Evolutionary conservation across 257 asterid genomes (phyloP).

Genomic region (Jacaranda mimosifolia): DNA sequence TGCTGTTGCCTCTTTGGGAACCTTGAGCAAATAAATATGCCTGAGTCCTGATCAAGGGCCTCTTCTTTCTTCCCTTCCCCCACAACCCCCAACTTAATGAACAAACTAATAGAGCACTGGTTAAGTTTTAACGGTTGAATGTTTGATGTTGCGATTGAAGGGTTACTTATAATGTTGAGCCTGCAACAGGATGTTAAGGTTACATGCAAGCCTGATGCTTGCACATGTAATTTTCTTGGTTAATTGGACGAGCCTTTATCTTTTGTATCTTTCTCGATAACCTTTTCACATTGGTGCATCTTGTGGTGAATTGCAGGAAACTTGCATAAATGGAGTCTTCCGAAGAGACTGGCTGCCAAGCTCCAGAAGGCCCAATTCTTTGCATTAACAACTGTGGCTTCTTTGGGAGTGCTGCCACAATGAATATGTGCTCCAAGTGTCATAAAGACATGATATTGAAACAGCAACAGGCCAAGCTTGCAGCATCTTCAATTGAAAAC

Average conservation of each 20-base stretch:
- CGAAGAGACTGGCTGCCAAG: constrained; percentile 64
- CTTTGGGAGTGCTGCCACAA: constrained; percentile 67
- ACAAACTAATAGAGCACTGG: not conserved
- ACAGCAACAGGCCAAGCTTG: constrained; percentile 56
- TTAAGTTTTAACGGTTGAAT: not conserved
- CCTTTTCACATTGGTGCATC: not conserved
- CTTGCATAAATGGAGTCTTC: constrained; percentile 57
- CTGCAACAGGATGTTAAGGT: not conserved
- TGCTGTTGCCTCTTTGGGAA: not conserved
- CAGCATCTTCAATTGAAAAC: constrained; percentile 61
- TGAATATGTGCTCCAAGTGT: constrained; percentile 77
- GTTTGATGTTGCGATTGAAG: not conserved
- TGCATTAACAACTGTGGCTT: constrained; percentile 75
- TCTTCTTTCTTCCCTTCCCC: not conserved
- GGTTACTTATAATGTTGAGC: not conserved
- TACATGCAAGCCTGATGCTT: not conserved
- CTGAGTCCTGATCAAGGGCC: not conserved
- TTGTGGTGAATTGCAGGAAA: constrained; percentile 30
- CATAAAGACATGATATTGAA: constrained; percentile 56
- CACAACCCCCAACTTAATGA: not conserved
- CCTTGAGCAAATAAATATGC: not conserved
- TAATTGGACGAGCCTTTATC: not conserved
- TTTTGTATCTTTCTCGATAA: not conserved
- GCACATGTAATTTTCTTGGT: constrained; percentile 2
- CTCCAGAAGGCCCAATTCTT: constrained; percentile 63